Evolutionary conservation across 2,329 filamentous ascomycete species (phyloP), one percentile per base, ranked within the genome.

Genomic region (Diplodia scrobiculata): DNA sequence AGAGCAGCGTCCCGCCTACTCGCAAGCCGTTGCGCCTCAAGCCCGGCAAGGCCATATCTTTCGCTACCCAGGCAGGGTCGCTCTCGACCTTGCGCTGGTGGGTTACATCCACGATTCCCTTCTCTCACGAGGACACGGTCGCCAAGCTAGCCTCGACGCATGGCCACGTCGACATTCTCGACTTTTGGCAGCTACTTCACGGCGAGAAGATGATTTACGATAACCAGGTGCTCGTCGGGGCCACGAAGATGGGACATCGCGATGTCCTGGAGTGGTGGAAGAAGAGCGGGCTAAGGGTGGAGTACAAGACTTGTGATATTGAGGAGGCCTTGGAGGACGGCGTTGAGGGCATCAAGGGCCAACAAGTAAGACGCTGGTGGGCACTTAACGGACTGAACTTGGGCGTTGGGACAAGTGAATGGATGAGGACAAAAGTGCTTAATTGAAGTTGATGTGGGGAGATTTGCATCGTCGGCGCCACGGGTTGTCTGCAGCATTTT

Each of bases 291-390:
- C 83, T 93, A 71, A 84, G 86, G 63, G 92, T 97, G 29, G 92
- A 96, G 77, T 97, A 97, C 78, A 93, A 94, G 76, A 96, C 92
- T 0, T 97, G 92, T 76, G 92, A 96, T 76, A 95, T 98, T 68
- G 93, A 97, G 76, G 94, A 97, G 78, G 93, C 93, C 0, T 83
- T 97, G 47, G 93, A 97, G 75, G 93, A 97, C 75, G 91, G 91
- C 25, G 86, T 94, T 3, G 86, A 86, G 45, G 86, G 82, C 1
- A 78, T 82, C 4, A 88, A 89, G 65, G 89, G 92, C 68, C 86
- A 88, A 69, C 84, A 85, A 45, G 91, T 96, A 19, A 82, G 91
- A 66, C 83, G 84, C 69, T 98, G 94, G 94, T 98, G 94, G 94
- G 89, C 91, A 27, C 81, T 84, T 69, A 94, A 95, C 71, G 92